Percentiles rank a stretch among this genome's conserved stretches.
These are phyloP conservation scores for Talaromyces liani DNA, from an alignment of 495 filamentous ascomycete species.

Conservation along the genomic window DNA sequence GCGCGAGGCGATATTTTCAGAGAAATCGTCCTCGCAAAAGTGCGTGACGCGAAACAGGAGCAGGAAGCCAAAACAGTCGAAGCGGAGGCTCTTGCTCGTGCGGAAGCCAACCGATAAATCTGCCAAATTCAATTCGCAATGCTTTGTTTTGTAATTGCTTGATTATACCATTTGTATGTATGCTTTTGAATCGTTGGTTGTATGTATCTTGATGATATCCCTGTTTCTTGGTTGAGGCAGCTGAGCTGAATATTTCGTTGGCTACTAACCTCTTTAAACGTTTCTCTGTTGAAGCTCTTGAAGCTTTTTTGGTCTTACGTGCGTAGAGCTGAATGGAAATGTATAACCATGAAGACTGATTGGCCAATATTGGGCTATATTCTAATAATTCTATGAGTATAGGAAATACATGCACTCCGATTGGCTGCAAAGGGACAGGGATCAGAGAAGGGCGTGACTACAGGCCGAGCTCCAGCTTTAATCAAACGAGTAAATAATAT, in stretches of 20 bases:
- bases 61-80: conserved; percentile 67
- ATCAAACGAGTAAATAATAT: neutral
- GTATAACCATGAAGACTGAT: neutral
- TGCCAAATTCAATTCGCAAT: neutral
- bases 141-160: neutral
- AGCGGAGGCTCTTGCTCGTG: conserved; percentile 39
- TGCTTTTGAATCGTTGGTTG: neutral
- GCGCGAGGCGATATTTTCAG: conserved; percentile 91
- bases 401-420: neutral
- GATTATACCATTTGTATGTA: neutral
- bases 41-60: conserved; percentile 82
- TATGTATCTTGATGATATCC: conserved; percentile 8
- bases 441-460: neutral
- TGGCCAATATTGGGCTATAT: neutral
- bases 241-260: neutral
- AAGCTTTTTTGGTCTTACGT: neutral
- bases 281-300: too few species aligned
- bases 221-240: neutral
- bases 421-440: neutral
- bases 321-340: neutral
- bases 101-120: conserved; percentile 19
- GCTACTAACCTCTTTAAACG: neutral
- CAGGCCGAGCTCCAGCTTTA: neutral
- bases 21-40: conserved; percentile 95
- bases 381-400: neutral